A percentile compares a stretch with the other conserved stretches of the same genome.
These are phyloP conservation scores for Suillus hirtellus DNA, from an alignment of 768 basidiomycete species.

Conservation along the genomic window DNA sequence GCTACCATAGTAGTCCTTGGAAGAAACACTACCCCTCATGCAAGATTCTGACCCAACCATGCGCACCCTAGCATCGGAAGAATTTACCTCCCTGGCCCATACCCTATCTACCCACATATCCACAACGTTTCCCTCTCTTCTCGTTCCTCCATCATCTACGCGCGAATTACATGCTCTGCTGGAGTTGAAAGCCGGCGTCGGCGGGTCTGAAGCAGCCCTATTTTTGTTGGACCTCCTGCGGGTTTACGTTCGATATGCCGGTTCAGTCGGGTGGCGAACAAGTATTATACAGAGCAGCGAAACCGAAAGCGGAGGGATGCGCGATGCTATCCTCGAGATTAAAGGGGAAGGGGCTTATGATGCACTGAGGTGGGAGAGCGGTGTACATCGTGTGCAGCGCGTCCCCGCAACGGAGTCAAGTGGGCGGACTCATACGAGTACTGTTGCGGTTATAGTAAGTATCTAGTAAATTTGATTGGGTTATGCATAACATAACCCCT, in stretches of 20 bases:
- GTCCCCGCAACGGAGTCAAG: constrained; percentile 89
- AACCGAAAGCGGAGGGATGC: constrained; percentile 63
- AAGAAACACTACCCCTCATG: constrained; percentile 62
- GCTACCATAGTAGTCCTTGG: constrained; percentile 55
- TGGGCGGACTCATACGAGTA: constrained; percentile 91
- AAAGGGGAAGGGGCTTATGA: constrained; percentile 81
- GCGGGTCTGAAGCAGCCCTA: constrained; percentile 84
- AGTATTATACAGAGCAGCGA: constrained; percentile 59
- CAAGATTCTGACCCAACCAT: constrained; percentile 75
- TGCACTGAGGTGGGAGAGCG: constrained; percentile 82
- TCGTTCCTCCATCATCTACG: constrained; percentile 73
- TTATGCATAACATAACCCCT: not conserved
- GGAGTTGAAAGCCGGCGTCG: constrained; percentile 91
- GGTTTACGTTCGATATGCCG: constrained; percentile 77
- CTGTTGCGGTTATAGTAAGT: constrained; percentile 81
- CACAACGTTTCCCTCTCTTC: constrained; percentile 62
- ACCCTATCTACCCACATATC: constrained; percentile 30
- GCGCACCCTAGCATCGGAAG: constrained; percentile 71
- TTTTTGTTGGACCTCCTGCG: constrained; percentile 76
- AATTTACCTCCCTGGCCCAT: constrained; percentile 49
- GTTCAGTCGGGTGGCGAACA: constrained; percentile 59
- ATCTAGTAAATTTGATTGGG: not conserved
- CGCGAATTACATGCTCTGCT: constrained; percentile 72
- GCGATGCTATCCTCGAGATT: constrained; percentile 79
- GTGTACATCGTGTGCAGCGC: constrained; percentile 93